Conservation (phyloP, 163 green algal genomes). For the Trebouxia gelatinosa region DNA sequence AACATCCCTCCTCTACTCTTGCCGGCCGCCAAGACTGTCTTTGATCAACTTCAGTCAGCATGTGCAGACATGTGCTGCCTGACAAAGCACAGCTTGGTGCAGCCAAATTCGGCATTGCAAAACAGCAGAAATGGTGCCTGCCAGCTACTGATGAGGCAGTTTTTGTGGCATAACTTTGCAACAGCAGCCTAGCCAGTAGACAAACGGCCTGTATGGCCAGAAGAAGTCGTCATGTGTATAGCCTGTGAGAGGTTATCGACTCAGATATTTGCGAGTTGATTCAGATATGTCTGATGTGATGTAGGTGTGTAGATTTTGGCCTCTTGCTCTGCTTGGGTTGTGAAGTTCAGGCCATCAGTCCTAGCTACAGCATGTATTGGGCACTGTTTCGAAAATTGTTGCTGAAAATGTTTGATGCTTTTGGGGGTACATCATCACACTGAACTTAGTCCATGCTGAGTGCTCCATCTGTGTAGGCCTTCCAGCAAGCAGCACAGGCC, state of each 20-base stretch:
- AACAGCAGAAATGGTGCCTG: background rate
- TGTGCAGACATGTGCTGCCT: background rate
- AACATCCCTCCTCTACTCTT: background rate
- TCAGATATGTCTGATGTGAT: background rate
- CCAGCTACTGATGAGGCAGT: background rate
- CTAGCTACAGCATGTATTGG: background rate
- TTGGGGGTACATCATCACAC: background rate
- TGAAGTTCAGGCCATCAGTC: background rate
- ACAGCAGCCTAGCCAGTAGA: no score
- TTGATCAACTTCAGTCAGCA: background rate
- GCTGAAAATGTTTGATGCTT: no score
- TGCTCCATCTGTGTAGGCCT: background rate
- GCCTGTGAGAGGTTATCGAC: no score
- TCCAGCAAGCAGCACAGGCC: slow-evolving; percentile 36
- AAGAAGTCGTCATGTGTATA: no score
- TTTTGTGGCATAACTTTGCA: background rate
- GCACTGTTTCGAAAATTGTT: no score
- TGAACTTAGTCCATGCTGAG: background rate
- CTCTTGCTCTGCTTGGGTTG: background rate
- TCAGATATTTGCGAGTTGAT: no score
- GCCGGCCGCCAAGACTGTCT: background rate
- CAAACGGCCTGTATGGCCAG: no score
- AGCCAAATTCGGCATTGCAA: background rate
- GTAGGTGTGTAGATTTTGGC: no score
- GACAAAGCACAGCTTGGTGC: background rate